These are phyloP conservation scores for Microthlaspi erraticum DNA, from an alignment of 345 rosid species.

Conservation along the genomic window DNA sequence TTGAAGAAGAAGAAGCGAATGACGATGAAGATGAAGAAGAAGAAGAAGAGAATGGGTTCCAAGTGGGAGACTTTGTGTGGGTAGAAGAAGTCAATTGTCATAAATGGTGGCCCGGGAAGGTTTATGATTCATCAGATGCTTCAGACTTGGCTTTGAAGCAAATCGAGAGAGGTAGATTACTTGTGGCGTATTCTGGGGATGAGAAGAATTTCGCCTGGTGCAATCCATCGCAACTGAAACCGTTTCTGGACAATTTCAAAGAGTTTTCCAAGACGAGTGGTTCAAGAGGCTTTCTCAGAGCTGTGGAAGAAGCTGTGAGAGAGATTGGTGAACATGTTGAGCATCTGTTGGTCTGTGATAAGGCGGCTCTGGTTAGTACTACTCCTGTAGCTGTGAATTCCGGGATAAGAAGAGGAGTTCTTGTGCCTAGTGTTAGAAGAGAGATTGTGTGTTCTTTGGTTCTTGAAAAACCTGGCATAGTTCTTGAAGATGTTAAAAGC, in stretches of 20 bases:
- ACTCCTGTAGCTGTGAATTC: conserved; percentile 55
- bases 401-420: conserved; percentile 71
- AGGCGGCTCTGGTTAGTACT: conserved; percentile 35
- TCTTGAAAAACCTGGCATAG: conserved; percentile 48
- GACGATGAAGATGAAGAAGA: conserved; percentile 10
- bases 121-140: conserved; percentile 68
- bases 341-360: conserved; percentile 56
- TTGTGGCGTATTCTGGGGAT: conserved; percentile 81
- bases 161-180: conserved; percentile 56
- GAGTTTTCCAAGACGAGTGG: conserved; percentile 61
- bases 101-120: conserved; percentile 95
- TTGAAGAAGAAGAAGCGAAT: not conserved
- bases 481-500: conserved; percentile 51
- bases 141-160: conserved; percentile 67
- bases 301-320: conserved; percentile 59
- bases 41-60: conserved; percentile 48
- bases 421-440: conserved; percentile 66
- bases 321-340: conserved; percentile 70
- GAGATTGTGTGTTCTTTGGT: conserved; percentile 45
- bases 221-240: conserved; percentile 65
- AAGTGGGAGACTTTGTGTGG: conserved; percentile 88
- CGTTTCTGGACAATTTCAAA: conserved; percentile 66
- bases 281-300: conserved; percentile 54
- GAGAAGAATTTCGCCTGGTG: conserved; percentile 74
- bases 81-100: conserved; percentile 63